Evolutionary conservation across 2,329 filamentous ascomycete species (phyloP).

Genomic region (Myriosclerotinia scirpicola): DNA sequence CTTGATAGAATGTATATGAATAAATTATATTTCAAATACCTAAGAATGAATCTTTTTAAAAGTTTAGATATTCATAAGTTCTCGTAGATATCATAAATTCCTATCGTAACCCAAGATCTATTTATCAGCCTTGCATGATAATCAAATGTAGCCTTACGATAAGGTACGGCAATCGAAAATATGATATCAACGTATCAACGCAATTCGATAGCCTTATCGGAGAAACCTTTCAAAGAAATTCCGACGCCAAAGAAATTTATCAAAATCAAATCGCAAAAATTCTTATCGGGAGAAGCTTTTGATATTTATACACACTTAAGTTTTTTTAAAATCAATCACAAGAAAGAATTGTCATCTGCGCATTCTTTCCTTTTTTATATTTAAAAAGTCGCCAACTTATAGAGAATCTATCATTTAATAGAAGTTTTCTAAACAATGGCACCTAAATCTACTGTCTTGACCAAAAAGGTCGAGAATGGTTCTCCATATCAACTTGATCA

Average conservation of each 20-base stretch:
- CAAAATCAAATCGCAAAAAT: constrained; percentile 23
- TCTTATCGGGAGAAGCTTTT: constrained; percentile 21
- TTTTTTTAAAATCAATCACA: constrained; percentile 4
- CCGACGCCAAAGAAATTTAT: constrained; percentile 25
- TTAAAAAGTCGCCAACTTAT: neutral
- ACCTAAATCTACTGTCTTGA: constrained; percentile 36
- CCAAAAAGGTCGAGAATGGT: constrained; percentile 40
- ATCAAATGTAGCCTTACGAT: constrained; percentile 3
- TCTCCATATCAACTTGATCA: constrained; percentile 40
- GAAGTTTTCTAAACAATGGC: constrained; percentile 31
- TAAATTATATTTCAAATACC: too few relatives aligned
- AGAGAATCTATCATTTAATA: neutral
- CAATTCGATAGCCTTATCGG: constrained; percentile 8
- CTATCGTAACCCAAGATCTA: too few relatives aligned
- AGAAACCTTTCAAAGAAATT: neutral
- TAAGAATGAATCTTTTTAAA: too few relatives aligned
- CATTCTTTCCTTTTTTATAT: constrained; percentile 5
- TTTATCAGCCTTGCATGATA: constrained; percentile 10
- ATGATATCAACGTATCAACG: neutral
- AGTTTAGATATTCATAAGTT: too few relatives aligned
- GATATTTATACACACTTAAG: neutral
- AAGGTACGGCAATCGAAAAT: constrained; percentile 2
- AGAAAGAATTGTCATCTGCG: constrained; percentile 16
- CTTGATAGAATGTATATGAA: too few relatives aligned
- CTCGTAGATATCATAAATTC: too few relatives aligned